phyloP scores from a whole-genome alignment of 108 stramenopile species.

The Skeletonema grethae region DNA sequence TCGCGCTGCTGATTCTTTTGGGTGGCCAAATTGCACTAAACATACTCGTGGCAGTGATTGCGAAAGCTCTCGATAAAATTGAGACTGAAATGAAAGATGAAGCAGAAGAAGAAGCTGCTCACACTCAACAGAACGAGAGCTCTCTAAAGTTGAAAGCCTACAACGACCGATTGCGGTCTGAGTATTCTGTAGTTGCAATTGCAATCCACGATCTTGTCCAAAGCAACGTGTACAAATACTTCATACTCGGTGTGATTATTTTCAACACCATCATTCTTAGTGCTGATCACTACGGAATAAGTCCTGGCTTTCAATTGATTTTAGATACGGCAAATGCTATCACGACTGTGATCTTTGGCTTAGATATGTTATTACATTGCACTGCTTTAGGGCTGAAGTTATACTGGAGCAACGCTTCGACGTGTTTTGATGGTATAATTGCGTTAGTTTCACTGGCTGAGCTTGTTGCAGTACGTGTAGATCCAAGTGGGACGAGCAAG shows the following conservation, averaged over 20 bases:
- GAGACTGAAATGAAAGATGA: constrained; percentile 42
- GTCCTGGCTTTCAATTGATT: neutral
- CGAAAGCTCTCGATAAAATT: constrained; percentile 37
- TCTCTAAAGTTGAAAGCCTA: neutral
- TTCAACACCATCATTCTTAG: constrained; percentile 72
- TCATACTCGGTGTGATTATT: constrained; percentile 53
- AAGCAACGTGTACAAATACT: constrained; percentile 17
- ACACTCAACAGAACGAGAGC: constrained; percentile 1
- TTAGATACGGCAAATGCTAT: constrained; percentile 58
- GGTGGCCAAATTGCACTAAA: constrained; percentile 73
- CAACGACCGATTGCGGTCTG: neutral
- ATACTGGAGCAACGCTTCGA: constrained; percentile 36
- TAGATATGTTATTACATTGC: constrained; percentile 56
- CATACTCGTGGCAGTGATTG: constrained; percentile 75
- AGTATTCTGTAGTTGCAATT: neutral
- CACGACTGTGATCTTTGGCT: constrained; percentile 60
- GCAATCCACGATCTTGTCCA: constrained; percentile 22
- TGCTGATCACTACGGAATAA: constrained; percentile 66
- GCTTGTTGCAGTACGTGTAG: constrained; percentile 40
- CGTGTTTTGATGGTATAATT: constrained; percentile 64
- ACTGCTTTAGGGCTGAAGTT: constrained; percentile 11
- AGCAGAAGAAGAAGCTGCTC: constrained; percentile 33
- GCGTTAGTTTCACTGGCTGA: constrained; percentile 62
- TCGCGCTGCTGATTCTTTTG: constrained; percentile 56
- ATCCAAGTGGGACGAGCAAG: constrained; percentile 12